Evolutionary conservation across 371 early-diverging fungal species (phyloP).

Genomic region (Syncephalastrum monosporum): DNA sequence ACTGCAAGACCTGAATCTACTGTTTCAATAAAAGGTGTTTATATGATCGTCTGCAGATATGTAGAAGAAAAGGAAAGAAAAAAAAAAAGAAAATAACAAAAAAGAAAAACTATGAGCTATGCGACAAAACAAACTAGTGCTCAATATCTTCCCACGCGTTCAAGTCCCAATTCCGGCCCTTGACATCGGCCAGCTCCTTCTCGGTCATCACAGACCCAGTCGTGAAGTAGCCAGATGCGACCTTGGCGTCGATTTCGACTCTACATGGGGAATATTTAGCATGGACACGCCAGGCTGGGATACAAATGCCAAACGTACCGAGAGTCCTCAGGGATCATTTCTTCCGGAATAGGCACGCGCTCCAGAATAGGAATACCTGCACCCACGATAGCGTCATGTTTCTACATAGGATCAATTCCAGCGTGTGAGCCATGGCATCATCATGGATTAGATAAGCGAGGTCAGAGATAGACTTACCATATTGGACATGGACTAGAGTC

Average conservation of each 20-base stretch:
- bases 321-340: conserved; percentile 88
- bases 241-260: conserved; percentile 97
- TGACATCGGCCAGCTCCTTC: conserved; percentile 63
- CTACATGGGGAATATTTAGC: conserved; percentile 19
- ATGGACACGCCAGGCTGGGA: no score
- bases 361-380: conserved; percentile 91
- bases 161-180: conserved; percentile 74
- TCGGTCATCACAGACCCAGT: conserved; percentile 58
- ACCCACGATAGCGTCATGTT: conserved; percentile 92
- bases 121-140: conserved; percentile 35
- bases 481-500: conserved; percentile 76
- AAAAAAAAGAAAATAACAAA: background rate
- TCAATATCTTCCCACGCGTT: conserved; percentile 58
- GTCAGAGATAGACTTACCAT: conserved; percentile 43
- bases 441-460: background rate
- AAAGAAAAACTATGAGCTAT: background rate
- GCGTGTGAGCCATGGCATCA: no score
- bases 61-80: no score
- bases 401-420: conserved; percentile 39
- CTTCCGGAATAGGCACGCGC: conserved; percentile 89
- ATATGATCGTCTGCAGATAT: no score
- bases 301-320: conserved; percentile 30
- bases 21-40: conserved; percentile 20
- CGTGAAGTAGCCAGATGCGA: conserved; percentile 94
- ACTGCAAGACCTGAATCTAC: conserved; percentile 49